A percentile compares a stretch with the other conserved stretches of the same genome.
These are phyloP conservation scores for Avena insularis DNA, from an alignment of 176 grass and related monocot species.

Conservation along the genomic window DNA sequence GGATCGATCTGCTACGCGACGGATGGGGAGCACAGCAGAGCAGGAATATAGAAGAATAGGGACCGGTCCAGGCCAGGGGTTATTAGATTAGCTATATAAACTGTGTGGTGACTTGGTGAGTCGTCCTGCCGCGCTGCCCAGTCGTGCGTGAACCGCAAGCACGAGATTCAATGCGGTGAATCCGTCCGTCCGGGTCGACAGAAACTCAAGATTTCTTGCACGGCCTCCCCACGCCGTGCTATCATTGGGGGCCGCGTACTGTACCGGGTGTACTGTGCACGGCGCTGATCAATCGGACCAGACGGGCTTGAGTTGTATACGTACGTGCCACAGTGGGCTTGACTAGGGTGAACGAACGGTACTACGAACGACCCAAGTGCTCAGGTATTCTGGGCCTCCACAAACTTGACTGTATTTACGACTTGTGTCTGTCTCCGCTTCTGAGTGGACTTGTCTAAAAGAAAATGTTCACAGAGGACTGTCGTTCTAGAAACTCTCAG, in stretches of 20 bases:
- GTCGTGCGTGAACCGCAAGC: constrained; percentile 32
- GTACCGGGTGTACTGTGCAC: constrained; percentile 26
- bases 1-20: not conserved
- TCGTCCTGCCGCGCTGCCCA: constrained; percentile 37
- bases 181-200: not conserved
- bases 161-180: constrained; percentile 35
- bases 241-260: constrained; percentile 38
- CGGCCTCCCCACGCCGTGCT: constrained; percentile 45
- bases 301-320: not conserved
- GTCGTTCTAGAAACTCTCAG: too few species aligned
- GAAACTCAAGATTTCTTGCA: constrained; percentile 22
- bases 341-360: not conserved
- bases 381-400: not conserved
- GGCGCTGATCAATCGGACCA: not conserved
- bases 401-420: not conserved
- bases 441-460: too few species aligned
- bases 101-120: not conserved
- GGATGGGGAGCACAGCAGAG: not conserved
- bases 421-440: too few species aligned
- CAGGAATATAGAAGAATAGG: not conserved
- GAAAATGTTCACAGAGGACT: too few species aligned
- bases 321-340: not conserved
- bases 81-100: not conserved
- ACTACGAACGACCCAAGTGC: not conserved
- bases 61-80: not conserved